Conservation (phyloP, 2,329 filamentous ascomycete species). For the Bimuria novae-zelandiae region DNA sequence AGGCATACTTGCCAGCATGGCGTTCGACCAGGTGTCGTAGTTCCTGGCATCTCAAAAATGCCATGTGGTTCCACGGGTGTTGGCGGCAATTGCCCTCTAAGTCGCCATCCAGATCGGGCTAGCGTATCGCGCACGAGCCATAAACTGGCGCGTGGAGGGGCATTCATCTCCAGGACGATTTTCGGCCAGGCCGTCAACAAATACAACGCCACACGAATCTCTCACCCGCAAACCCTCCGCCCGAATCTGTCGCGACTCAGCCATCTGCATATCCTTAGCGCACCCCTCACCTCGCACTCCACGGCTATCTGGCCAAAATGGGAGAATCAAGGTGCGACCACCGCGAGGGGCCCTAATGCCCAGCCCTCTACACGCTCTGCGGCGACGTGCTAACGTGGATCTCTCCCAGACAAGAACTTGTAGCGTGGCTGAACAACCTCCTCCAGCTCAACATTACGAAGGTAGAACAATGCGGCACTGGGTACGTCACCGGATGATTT, state of each 20-base stretch:
- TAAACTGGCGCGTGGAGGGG: slow-evolving; percentile 12
- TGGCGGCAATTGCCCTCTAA: background rate
- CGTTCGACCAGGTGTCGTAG: too few relatives aligned
- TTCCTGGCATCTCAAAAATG: too few relatives aligned
- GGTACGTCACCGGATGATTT: too few relatives aligned
- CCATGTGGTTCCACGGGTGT: too few relatives aligned
- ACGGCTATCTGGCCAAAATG: slow-evolving; percentile 50
- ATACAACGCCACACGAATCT: slow-evolving; percentile 1
- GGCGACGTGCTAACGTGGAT: slow-evolving; percentile 25
- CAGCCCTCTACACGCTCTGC: slow-evolving; percentile 20
- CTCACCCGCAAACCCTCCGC: background rate
- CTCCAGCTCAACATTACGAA: slow-evolving; percentile 97
- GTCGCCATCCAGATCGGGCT: background rate
- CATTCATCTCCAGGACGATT: slow-evolving; percentile 8
- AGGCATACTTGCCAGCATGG: too few relatives aligned
- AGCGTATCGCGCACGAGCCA: background rate
- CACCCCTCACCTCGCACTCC: background rate
- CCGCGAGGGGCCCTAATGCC: slow-evolving; percentile 16
- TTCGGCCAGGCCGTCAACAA: slow-evolving; percentile 10
- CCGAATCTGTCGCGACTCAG: background rate
- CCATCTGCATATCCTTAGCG: background rate
- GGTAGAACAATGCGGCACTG: slow-evolving; percentile 98
- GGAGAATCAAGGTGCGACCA: slow-evolving; percentile 64
- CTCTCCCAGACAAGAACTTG: slow-evolving; percentile 80
- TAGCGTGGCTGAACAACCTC: slow-evolving; percentile 96